Percentiles rank a stretch among this genome's conserved stretches.
Evolutionary conservation across 345 rosid species (phyloP).

Genomic region (Geranium brycei): DNA sequence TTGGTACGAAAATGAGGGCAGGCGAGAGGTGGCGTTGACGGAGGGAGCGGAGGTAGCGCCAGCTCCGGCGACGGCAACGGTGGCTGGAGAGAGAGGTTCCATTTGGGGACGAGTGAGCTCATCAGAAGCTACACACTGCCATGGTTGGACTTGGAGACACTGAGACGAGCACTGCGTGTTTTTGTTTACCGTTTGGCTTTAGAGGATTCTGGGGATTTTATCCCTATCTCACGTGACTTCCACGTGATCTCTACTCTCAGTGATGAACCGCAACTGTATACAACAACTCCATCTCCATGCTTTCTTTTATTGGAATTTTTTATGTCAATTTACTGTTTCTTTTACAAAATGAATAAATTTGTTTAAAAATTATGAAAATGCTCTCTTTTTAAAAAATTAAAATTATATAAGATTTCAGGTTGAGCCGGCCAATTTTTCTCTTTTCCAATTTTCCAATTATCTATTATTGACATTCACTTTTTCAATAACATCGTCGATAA

Average conservation of each 20-base stretch:
- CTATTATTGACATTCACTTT: no score
- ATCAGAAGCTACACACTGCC: neutral
- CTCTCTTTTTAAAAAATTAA: no score
- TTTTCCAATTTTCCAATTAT: no score
- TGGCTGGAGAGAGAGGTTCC: constrained; percentile 42
- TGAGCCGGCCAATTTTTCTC: no score
- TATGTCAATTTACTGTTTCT: no score
- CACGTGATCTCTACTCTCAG: constrained; percentile 4
- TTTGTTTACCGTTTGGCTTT: neutral
- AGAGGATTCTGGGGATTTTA: neutral
- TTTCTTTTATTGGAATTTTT: no score
- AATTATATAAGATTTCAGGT: no score
- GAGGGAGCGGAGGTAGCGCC: constrained; percentile 11
- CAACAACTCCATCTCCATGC: no score
- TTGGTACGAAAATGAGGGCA: neutral
- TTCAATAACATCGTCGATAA: no score
- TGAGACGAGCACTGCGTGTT: neutral
- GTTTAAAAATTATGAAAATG: no score
- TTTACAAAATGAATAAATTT: no score
- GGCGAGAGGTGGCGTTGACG: constrained; percentile 6
- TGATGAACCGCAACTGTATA: neutral
- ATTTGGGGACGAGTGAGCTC: constrained; percentile 19
- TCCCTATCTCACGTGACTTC: constrained; percentile 2
- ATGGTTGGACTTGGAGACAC: neutral
- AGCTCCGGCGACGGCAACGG: constrained; percentile 18